Base-by-base conservation (phyloP, 2,329 filamentous ascomycete species). In the Eutypella sp. region DNA sequence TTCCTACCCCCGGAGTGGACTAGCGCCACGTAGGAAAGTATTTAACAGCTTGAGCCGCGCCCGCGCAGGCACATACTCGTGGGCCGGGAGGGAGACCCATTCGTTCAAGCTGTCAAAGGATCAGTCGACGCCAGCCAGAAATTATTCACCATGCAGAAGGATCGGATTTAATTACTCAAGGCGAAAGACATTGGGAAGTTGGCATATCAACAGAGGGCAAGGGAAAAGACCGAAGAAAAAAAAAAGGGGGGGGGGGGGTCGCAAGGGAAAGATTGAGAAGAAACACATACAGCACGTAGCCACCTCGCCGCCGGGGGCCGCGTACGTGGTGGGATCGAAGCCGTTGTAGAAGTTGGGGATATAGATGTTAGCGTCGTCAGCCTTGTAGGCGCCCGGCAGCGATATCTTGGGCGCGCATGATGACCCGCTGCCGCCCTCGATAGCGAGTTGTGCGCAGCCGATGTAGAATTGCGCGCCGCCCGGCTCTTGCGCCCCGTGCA, bases 381-480 rank as follows among this genome's bases (percentile, higher is more conserved):
- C 56, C 19, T 52, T 54, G 44, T 65, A 65, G 5, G 60, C 57
- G 22, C 63, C 62, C 1, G 63, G 62, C 1, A 66, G 52, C 6
- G 53, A 57, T 42, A 64, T 63, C 15, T 49, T 55, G 11, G 63
- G 63, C 31, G 51, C 55, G 50, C 63, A 66, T n/a, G n/a, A n/a
- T n/a, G n/a, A n/a, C n/a, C n/a, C n/a, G 23, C 52, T 53, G 4
- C 54, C 46, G 25, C 59, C 62, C 1, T 59, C 61, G 39, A 65
- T 59, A 33, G 56, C 58, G 31, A 66, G 52, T 24, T 65, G 60
- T 9, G 51, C 53, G 41, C 62, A 66, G n/a, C 63, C 62, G 23
- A 64, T 66, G 29, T 64, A 65, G 40, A 65, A 64, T n/a, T 64
- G 63, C 8, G 60, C 61, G 11, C 59, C 60, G 2, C 53, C 60